Evolutionary conservation across 129 eudicot genomes (phyloP).

Genomic region (Flaveria brownii): DNA sequence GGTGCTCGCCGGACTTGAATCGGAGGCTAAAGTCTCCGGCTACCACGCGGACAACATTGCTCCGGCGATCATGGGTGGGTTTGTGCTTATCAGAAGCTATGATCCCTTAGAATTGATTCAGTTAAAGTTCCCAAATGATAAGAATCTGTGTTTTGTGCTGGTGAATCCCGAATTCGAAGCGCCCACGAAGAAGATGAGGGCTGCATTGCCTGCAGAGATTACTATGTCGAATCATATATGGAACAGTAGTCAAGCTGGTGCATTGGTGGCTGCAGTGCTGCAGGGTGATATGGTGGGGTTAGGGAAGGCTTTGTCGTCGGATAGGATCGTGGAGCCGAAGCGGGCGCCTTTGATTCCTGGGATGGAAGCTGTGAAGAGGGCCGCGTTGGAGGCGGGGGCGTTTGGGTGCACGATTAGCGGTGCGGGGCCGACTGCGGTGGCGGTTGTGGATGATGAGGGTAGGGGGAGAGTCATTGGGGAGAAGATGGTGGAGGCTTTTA

Average conservation of each 20-base stretch:
- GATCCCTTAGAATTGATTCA: slow-evolving; percentile 70
- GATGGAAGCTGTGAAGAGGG: slow-evolving; percentile 75
- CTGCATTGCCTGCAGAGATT: slow-evolving; percentile 59
- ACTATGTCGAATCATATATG: slow-evolving; percentile 72
- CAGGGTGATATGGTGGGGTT: slow-evolving; percentile 58
- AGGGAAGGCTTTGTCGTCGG: slow-evolving; percentile 70
- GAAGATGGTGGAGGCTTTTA: slow-evolving; percentile 74
- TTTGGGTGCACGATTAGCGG: slow-evolving; percentile 91
- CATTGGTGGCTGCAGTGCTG: slow-evolving; percentile 73
- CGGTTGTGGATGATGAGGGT: slow-evolving; percentile 58
- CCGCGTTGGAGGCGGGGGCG: slow-evolving; percentile 70
- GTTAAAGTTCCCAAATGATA: slow-evolving; percentile 55
- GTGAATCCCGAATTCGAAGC: slow-evolving; percentile 85
- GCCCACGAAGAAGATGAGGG: slow-evolving; percentile 88
- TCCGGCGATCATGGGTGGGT: slow-evolving; percentile 68
- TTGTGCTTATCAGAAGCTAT: slow-evolving; percentile 65
- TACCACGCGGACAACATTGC: slow-evolving; percentile 59
- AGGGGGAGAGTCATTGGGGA: slow-evolving; percentile 72
- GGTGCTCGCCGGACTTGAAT: not conserved
- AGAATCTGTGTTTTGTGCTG: slow-evolving; percentile 62
- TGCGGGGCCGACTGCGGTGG: slow-evolving; percentile 92
- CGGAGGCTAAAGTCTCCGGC: not conserved
- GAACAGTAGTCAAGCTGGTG: slow-evolving; percentile 83
- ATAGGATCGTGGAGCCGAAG: slow-evolving; percentile 79
- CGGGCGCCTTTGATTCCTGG: slow-evolving; percentile 84